Percentiles rank a stretch among this genome's conserved stretches.
phyloP scores from a whole-genome alignment of 352 stramenopile species.

The Phytophthora meadii region DNA sequence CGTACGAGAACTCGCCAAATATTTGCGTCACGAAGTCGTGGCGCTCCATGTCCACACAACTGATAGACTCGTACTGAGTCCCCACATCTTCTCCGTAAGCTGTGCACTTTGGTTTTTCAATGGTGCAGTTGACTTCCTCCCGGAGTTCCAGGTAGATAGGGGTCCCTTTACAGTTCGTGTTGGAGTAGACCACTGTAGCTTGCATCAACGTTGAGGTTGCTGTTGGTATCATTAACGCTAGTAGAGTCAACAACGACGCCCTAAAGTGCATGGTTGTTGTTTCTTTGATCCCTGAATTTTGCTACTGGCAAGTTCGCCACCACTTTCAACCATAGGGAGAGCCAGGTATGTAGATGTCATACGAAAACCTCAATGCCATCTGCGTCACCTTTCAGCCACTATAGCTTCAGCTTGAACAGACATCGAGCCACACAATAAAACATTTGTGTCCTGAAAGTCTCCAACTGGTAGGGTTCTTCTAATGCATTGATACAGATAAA shows the following conservation, averaged over 20 bases:
- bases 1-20: conserved; percentile 10
- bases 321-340: conserved; percentile 1
- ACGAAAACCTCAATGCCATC: conserved; percentile 4
- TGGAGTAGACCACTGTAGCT: conserved; percentile 8
- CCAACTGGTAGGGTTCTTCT: conserved; percentile 3
- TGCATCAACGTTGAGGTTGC: conserved; percentile 3
- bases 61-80: not conserved
- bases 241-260: not conserved
- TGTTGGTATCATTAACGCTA: not conserved
- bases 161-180: conserved; percentile 12
- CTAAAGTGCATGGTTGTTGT: conserved; percentile 1
- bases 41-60: conserved; percentile 1
- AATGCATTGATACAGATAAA: too few relatives aligned
- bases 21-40: conserved; percentile 7
- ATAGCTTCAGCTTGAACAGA: too few relatives aligned
- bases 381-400: not conserved
- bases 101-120: not conserved
- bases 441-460: too few relatives aligned
- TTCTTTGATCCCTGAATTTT: not conserved
- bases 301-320: not conserved
- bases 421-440: too few relatives aligned
- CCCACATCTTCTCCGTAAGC: not conserved
- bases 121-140: conserved; percentile 5
- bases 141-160: not conserved
- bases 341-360: conserved; percentile 3